Evolutionary conservation across 169 alveolate genomes (phyloP).

Genomic region (Plasmodium billcollinsi): DNA sequence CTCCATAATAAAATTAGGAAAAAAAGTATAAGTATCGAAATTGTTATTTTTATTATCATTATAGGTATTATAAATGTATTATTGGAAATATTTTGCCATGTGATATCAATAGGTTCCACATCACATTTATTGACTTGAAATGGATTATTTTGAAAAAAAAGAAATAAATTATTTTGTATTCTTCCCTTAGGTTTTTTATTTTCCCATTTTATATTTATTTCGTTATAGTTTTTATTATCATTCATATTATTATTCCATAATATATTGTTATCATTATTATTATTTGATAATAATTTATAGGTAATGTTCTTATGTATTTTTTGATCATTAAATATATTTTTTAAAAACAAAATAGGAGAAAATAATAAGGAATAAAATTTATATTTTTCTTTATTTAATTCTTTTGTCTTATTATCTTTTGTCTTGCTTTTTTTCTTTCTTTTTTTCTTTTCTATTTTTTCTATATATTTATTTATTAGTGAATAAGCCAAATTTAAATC

Average conservation of each 20-base stretch:
- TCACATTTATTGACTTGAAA: conserved; percentile 64
- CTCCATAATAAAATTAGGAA: conserved; percentile 74
- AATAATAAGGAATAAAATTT: not conserved
- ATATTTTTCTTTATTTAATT: no score
- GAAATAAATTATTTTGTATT: conserved; percentile 10
- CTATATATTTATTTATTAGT: conserved; percentile 19
- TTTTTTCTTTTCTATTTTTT: conserved; percentile 1
- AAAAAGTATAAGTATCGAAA: conserved; percentile 18
- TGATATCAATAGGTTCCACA: conserved; percentile 82
- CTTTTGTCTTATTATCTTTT: not conserved
- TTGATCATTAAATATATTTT: not conserved
- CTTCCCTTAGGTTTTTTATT: not conserved
- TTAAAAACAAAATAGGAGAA: not conserved
- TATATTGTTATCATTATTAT: not conserved
- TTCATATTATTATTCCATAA: not conserved
- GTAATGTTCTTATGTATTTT: not conserved
- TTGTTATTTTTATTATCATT: conserved; percentile 31
- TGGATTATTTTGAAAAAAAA: conserved; percentile 14
- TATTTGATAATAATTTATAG: conserved; percentile 1
- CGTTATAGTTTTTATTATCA: not conserved
- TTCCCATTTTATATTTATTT: conserved; percentile 2
- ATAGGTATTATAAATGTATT: conserved; percentile 4
- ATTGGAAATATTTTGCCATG: conserved; percentile 78
- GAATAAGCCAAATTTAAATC: conserved; percentile 37
- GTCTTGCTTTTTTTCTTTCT: not conserved